Evolutionary conservation across 2,329 filamentous ascomycete genomes (phyloP).

Genomic region (Dactylellina sp.): DNA sequence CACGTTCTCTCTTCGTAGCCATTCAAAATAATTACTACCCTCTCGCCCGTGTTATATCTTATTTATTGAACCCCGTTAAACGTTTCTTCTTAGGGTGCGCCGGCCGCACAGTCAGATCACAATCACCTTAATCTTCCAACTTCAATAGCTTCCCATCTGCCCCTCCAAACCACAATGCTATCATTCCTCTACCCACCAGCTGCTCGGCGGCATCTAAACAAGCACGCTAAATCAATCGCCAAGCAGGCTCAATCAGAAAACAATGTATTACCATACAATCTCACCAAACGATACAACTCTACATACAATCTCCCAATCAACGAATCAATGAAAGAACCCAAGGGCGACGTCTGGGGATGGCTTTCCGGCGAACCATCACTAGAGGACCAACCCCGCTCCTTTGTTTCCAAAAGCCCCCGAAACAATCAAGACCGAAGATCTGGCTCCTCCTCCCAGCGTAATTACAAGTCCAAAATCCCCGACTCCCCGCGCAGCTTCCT

Average conservation of each 20-base stretch:
- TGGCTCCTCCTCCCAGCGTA: background rate
- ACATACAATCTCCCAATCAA: slow-evolving; percentile 12
- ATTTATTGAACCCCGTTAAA: slow-evolving; percentile 35
- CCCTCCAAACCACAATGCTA: slow-evolving; percentile 20
- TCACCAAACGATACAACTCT: slow-evolving; percentile 4
- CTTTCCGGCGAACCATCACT: background rate
- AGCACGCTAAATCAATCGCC: background rate
- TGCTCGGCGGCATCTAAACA: slow-evolving; percentile 15
- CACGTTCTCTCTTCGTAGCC: background rate
- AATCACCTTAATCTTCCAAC: background rate
- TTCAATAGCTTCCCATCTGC: slow-evolving; percentile 8
- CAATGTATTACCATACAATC: background rate
- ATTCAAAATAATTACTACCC: background rate
- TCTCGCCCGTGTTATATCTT: background rate
- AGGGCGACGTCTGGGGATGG: slow-evolving; percentile 9
- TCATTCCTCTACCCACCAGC: slow-evolving; percentile 41
- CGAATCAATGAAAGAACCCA: background rate
- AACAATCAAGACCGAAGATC: background rate
- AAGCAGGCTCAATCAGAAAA: background rate
- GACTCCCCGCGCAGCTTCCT: background rate
- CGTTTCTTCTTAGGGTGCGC: slow-evolving; percentile 30
- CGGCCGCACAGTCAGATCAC: slow-evolving; percentile 23
- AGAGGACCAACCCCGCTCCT: slow-evolving; percentile 2
- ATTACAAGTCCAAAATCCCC: background rate
- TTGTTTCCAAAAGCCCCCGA: background rate